Conservation (phyloP, 306 rosid genomes). For the Delonix regia region DNA sequence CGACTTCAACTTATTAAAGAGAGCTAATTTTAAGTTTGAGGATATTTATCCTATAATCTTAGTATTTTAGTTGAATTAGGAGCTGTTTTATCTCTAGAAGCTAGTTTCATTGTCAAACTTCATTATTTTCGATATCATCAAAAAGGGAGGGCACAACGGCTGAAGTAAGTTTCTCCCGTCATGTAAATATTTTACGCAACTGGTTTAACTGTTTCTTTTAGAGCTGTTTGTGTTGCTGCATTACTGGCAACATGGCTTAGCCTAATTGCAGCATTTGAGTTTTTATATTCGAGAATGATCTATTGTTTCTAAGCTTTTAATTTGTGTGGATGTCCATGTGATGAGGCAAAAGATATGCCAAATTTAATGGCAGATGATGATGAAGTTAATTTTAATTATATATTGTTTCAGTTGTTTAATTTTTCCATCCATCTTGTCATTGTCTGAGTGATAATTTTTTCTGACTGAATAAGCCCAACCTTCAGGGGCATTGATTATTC, state of each 20-base stretch:
- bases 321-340: slow-evolving; percentile 4
- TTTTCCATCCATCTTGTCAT: neutral
- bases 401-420: slow-evolving; percentile 17
- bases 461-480: neutral
- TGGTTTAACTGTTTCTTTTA: neutral
- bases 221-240: slow-evolving; percentile 10
- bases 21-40: too few relatives aligned
- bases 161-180: too few relatives aligned
- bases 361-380: neutral
- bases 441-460: neutral
- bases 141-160: too few relatives aligned
- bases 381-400: neutral
- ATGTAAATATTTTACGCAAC: too few relatives aligned
- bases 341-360: slow-evolving; percentile 5
- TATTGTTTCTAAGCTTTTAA: neutral
- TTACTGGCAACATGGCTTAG: neutral
- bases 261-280: neutral
- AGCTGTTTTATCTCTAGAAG: too few relatives aligned
- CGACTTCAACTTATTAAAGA: neutral
- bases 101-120: too few relatives aligned
- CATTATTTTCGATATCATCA: too few relatives aligned
- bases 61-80: too few relatives aligned
- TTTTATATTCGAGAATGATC: neutral
- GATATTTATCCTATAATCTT: too few relatives aligned
- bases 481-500: slow-evolving; percentile 4